phyloP scores from a whole-genome alignment of 495 filamentous ascomycete genomes.

The Penicillium pancosmium region DNA sequence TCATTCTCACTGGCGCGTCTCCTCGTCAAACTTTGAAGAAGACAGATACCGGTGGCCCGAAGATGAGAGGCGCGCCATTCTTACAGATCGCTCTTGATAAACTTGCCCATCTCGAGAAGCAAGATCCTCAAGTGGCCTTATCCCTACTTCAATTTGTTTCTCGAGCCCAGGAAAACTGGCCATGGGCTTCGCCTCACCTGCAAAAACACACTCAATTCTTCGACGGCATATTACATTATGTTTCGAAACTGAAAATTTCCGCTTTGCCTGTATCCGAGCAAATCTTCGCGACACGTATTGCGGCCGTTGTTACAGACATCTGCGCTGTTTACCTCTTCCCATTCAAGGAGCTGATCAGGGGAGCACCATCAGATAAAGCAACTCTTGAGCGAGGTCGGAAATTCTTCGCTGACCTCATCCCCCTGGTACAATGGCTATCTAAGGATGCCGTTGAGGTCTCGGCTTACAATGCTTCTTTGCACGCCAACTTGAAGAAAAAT shows the following conservation, averaged over 20 bases:
- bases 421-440: conserved; percentile 74
- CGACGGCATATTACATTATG: conserved; percentile 64
- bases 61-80: conserved; percentile 61
- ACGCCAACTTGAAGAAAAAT: conserved; percentile 81
- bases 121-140: conserved; percentile 63
- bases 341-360: conserved; percentile 1
- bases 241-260: conserved; percentile 61
- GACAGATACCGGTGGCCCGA: conserved; percentile 37
- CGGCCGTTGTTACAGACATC: conserved; percentile 80
- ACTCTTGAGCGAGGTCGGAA: conserved; percentile 23
- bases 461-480: conserved; percentile 82
- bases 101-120: conserved; percentile 66
- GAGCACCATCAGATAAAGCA: neutral
- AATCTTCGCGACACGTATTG: conserved; percentile 67
- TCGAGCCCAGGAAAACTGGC: conserved; percentile 86
- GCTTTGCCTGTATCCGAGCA: conserved; percentile 44
- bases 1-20: conserved; percentile 84
- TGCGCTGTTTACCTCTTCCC: conserved; percentile 81
- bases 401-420: conserved; percentile 68
- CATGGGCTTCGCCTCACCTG: conserved; percentile 80
- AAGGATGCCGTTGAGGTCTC: conserved; percentile 72
- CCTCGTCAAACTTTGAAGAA: conserved; percentile 72
- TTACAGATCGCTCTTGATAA: conserved; percentile 74
- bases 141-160: conserved; percentile 84
- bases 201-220: conserved; percentile 75